Evolutionary conservation across 2,329 filamentous ascomycete species (phyloP).

Genomic region (Pyrenochaeta sp.): DNA sequence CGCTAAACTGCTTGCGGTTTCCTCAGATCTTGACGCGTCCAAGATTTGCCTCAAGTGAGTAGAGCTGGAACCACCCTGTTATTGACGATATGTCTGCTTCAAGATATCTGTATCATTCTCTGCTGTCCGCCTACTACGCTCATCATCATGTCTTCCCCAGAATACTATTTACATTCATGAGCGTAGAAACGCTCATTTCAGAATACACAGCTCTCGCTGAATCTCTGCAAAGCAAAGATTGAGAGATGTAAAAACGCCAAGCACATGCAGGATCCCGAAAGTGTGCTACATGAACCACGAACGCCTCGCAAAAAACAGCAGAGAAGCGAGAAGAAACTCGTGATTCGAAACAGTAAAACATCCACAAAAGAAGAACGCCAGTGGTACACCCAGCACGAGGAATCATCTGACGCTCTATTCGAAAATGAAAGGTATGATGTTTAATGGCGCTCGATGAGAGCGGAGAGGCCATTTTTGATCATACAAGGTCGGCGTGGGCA

Average conservation of each 20-base stretch:
- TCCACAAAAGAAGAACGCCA: constrained; percentile 3
- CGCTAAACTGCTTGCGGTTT: constrained; percentile 19
- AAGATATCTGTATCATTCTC: background rate
- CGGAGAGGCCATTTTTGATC: too few species aligned
- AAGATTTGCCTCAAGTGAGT: background rate
- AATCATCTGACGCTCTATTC: background rate
- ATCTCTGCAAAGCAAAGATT: background rate
- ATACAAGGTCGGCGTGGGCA: too few species aligned
- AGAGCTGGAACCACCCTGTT: too few species aligned
- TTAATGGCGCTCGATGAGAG: background rate
- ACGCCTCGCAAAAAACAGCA: constrained; percentile 14
- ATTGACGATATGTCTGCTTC: too few species aligned
- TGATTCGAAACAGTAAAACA: background rate
- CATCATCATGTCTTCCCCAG: too few species aligned
- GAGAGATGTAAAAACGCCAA: background rate
- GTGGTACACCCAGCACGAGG: background rate
- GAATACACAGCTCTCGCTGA: background rate
- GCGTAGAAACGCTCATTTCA: background rate
- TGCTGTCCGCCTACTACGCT: background rate
- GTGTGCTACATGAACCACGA: constrained; percentile 2
- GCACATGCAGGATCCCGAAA: constrained; percentile 11
- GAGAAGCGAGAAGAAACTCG: background rate
- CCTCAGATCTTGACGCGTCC: constrained; percentile 3
- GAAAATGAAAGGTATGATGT: background rate
- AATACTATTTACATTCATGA: too few species aligned